Evolutionary conservation across 73 alveolate species (phyloP).

Genomic region (Paramecium sexaurelia): DNA sequence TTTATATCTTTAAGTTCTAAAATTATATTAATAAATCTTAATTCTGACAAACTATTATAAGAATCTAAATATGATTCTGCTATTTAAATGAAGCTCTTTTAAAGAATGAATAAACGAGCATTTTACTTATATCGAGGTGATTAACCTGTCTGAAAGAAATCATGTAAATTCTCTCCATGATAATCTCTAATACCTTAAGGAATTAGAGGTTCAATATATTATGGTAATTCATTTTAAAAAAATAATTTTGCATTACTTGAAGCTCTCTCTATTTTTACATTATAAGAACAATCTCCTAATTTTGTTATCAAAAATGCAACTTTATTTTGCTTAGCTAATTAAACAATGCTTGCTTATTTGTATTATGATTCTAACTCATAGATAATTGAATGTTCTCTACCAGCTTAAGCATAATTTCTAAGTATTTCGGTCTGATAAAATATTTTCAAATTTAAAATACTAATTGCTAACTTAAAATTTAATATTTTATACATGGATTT

Average conservation of each 20-base stretch:
- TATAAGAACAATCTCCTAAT: not conserved
- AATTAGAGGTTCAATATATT: not conserved
- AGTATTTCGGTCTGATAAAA: not conserved
- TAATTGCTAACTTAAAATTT: not conserved
- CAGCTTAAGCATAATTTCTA: not conserved
- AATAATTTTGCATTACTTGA: not conserved
- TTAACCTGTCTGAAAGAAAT: not conserved
- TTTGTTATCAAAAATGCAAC: not conserved
- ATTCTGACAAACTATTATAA: not conserved
- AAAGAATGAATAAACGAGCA: not conserved
- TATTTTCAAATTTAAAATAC: not conserved
- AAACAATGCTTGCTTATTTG: not conserved
- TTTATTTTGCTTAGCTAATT: not conserved
- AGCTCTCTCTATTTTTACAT: not conserved
- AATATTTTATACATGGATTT: not conserved
- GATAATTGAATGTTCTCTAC: not conserved
- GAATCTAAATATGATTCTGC: constrained; percentile 39
- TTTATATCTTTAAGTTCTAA: not conserved
- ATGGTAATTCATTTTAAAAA: not conserved
- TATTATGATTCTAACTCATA: not conserved
- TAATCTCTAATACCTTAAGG: constrained; percentile 13
- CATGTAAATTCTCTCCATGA: not conserved
- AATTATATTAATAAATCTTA: not conserved
- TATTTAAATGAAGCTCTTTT: not conserved
- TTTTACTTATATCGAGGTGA: not conserved